Base-by-base conservation (phyloP, 2,329 filamentous ascomycete genomes). In the Elsinoe perseae region DNA sequence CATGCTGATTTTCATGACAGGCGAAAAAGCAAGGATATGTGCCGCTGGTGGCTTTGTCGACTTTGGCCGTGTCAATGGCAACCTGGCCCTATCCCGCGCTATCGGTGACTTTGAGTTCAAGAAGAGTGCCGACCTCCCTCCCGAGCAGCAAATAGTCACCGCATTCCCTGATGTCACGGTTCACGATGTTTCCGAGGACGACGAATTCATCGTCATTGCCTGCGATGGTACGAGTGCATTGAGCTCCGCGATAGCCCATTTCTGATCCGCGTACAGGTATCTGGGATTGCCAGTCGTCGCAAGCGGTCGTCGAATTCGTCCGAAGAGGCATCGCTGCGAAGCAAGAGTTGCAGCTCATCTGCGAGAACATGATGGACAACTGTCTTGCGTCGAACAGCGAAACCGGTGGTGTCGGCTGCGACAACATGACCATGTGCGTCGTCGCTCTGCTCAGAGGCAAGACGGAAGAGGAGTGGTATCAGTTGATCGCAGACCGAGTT, bases 341-440 rank as follows among this genome's bases (percentile, higher is more conserved):
- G 78, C 93, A 98, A 75, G 87, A 95, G 50, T 81, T 98, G 53
- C 84, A 91, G 56, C 87, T 88, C 70, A 97, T 98, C 67, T 97
- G 92, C 73, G 93, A 98, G 75, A 98, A 98, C 77, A 95, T 98
- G 89, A 98, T 98, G 93, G 92, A 98, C 78, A 98, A 97, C 77
- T 98, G 93, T 70, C 80, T 98, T 62, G 91, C 93, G 38, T 95
- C 91, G 60, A 97, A 95, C 80, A 95, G 91, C 63, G 93, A 98
- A 75, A 96, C 92, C 28, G 93, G 93, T 56, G 93, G 93, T 61
- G 92, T 98, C 60, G 93, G 93, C 60, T 98, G 93, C 72, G 93
- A 98, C 77, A 98, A 98, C 79, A 98, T 98, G 93, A 98, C 93
- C 64, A 97, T 98, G 87, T 78, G 86, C 65, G 81, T 98, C 63